phyloP scores from a whole-genome alignment of 2,329 filamentous ascomycete genomes.

The Arthrocladium fulminans region DNA sequence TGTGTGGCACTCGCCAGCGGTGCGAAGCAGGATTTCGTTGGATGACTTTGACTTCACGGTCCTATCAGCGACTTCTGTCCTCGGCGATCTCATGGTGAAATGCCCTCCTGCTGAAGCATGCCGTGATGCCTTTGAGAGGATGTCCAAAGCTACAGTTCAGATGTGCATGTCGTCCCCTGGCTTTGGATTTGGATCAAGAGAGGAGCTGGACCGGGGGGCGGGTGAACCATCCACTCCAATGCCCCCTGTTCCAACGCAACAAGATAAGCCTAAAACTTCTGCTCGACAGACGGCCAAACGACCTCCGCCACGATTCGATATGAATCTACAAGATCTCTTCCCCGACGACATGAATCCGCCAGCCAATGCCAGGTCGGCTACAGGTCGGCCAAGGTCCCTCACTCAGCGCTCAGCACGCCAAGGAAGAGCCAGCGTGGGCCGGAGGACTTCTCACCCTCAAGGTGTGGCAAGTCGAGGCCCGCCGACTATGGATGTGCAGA shows the following conservation, averaged over 20 bases:
- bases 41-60: conserved; percentile 98
- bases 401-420: not conserved
- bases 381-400: not conserved
- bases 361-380: conserved; percentile 3
- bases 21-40: conserved; percentile 75
- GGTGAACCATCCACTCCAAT: conserved; percentile 3
- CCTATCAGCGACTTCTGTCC: conserved; percentile 81
- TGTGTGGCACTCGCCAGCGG: conserved; percentile 89
- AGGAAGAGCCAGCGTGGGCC: not conserved
- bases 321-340: conserved; percentile 47
- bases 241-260: conserved; percentile 15
- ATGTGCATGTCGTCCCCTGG: conserved; percentile 86
- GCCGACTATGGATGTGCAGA: not conserved
- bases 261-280: not conserved
- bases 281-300: conserved; percentile 21
- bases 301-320: conserved; percentile 50
- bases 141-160: conserved; percentile 88
- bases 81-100: conserved; percentile 84
- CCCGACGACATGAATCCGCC: conserved; percentile 32
- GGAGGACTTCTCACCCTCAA: not conserved
- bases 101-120: conserved; percentile 93
- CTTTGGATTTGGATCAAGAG: conserved; percentile 47
- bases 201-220: not conserved
- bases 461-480: not conserved
- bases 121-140: conserved; percentile 86